Evolutionary conservation across 73 alveolate species (phyloP).

Genomic region (Symbiodinium natans): DNA sequence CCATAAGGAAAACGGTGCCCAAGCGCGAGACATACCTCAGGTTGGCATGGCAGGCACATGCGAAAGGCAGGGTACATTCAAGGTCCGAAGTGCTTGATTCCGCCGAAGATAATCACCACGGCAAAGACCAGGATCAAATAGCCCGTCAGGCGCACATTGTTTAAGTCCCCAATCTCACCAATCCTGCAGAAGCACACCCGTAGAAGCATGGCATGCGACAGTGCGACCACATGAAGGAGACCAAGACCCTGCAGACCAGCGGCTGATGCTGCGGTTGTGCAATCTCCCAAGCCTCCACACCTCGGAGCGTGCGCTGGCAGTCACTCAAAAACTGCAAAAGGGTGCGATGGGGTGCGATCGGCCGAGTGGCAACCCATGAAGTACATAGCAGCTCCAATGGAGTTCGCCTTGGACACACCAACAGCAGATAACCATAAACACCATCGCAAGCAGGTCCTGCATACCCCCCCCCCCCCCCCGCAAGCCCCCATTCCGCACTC

Average conservation of each 20-base stretch:
- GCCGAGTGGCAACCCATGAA: conserved; percentile 85
- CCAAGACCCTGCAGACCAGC: background rate
- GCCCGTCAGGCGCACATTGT: conserved; percentile 82
- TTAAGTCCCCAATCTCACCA: conserved; percentile 84
- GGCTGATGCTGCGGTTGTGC: conserved; percentile 86
- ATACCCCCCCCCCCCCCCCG: no score
- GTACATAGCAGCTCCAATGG: conserved; percentile 92
- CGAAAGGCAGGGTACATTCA: no score
- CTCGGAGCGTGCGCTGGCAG: background rate
- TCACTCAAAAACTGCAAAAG: background rate
- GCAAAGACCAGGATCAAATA: conserved; percentile 89
- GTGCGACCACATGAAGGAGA: background rate
- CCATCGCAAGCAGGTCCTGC: no score
- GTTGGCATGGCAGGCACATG: no score
- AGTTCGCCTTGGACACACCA: conserved; percentile 28
- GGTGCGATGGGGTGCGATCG: background rate
- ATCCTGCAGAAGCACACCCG: conserved; percentile 2
- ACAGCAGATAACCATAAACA: background rate
- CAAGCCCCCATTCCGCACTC: no score
- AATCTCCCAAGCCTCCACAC: conserved; percentile 89
- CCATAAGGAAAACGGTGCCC: conserved; percentile 90
- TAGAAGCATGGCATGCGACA: background rate
- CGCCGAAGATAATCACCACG: conserved; percentile 61
- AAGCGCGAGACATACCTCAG: conserved; percentile 81
- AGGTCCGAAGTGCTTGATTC: conserved; percentile 61